Conservation (phyloP, 495 filamentous ascomycete species). For the Lentithecium fluviatile region DNA sequence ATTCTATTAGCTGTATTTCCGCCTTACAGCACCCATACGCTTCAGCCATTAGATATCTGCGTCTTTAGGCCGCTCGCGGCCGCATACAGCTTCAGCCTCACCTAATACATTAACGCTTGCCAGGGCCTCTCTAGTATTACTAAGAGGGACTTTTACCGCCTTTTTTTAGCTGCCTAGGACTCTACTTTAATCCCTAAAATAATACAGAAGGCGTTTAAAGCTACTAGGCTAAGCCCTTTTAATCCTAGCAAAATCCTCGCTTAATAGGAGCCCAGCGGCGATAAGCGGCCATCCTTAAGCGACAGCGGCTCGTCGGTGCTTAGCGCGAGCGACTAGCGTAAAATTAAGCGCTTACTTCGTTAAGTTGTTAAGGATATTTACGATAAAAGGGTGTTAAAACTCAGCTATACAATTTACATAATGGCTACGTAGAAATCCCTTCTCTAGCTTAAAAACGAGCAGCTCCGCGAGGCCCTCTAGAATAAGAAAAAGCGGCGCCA, state of each 20-base stretch:
- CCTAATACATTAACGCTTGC: not conserved
- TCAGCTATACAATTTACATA: not conserved
- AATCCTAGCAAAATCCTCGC: not conserved
- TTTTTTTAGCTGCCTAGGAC: too few relatives aligned
- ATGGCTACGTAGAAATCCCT: not conserved
- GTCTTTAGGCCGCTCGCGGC: not conserved
- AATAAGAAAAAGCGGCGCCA: too few relatives aligned
- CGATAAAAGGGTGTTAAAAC: not conserved
- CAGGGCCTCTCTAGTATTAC: slow-evolving; percentile 2
- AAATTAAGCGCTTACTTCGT: not conserved
- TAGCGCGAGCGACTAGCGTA: too few relatives aligned
- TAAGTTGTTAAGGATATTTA: not conserved
- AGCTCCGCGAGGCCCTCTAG: too few relatives aligned
- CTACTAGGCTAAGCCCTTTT: too few relatives aligned
- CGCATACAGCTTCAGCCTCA: not conserved
- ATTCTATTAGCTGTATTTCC: too few relatives aligned
- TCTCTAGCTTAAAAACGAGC: too few relatives aligned
- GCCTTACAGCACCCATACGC: slow-evolving; percentile 27
- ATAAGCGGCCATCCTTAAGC: not conserved
- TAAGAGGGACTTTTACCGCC: too few relatives aligned
- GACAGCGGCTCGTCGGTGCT: not conserved
- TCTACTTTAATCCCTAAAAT: too few relatives aligned
- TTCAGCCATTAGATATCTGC: slow-evolving; percentile 31
- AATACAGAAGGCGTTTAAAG: too few relatives aligned
- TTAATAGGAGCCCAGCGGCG: too few relatives aligned